These are phyloP conservation scores for Pachysandra terminalis DNA, from an alignment of 164 flowering plant genomes.

Conservation along the genomic window DNA sequence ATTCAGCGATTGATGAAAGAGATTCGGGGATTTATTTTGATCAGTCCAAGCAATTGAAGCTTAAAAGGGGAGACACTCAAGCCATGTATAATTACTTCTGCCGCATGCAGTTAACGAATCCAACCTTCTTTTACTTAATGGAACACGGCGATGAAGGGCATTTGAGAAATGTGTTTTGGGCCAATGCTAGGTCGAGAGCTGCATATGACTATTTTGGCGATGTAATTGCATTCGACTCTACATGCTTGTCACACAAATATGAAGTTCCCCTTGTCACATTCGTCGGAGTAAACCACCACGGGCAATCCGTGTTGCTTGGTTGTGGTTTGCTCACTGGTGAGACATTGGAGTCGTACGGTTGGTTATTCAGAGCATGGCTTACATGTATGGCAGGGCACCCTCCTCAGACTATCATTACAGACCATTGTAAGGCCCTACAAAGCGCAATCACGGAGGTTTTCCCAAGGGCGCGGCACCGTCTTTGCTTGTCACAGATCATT, in stretches of 20 bases:
- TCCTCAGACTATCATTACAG: constrained; percentile 1
- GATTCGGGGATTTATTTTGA: constrained; percentile 22
- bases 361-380: constrained; percentile 3
- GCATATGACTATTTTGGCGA: constrained; percentile 32
- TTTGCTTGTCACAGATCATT: constrained; percentile 33
- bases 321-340: not conserved
- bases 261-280: constrained; percentile 39
- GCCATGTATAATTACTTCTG: constrained; percentile 39
- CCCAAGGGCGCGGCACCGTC: constrained; percentile 33
- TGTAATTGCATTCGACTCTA: constrained; percentile 34
- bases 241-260: constrained; percentile 34
- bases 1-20: constrained; percentile 14
- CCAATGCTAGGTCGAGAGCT: constrained; percentile 37
- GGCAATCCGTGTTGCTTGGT: constrained; percentile 30
- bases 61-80: constrained; percentile 40
- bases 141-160: constrained; percentile 39
- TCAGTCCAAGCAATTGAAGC: constrained; percentile 35
- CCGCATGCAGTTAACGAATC: constrained; percentile 39
- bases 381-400: constrained; percentile 2
- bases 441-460: not conserved
- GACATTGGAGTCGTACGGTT: not conserved
- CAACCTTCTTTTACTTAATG: constrained; percentile 43
- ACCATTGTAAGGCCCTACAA: not conserved
- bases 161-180: constrained; percentile 47
- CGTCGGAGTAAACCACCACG: constrained; percentile 46